Conservation (phyloP, 306 rosid genomes). For the Sphenostylis stenocarpa region DNA sequence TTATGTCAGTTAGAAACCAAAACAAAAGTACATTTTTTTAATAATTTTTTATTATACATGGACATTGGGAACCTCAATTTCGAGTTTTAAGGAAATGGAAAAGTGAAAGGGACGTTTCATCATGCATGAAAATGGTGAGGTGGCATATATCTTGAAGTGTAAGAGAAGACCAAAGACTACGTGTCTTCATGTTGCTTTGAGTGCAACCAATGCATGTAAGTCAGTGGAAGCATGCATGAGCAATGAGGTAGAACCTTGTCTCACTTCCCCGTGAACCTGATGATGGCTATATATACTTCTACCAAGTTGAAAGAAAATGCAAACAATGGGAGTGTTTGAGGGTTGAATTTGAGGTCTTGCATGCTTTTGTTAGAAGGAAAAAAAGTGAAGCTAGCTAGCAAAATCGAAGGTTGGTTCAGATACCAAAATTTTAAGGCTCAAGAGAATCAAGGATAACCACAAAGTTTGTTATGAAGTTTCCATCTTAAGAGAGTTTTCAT, state of each 20-base stretch:
- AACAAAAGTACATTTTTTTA: too few relatives aligned
- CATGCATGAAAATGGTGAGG: neutral
- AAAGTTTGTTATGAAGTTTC: neutral
- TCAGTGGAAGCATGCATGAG: neutral
- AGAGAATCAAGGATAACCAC: neutral
- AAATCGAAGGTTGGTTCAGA: neutral
- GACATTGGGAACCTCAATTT: neutral
- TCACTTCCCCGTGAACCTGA: neutral
- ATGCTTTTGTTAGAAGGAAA: neutral
- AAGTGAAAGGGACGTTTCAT: neutral
- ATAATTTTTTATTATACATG: neutral
- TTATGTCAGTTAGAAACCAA: too few relatives aligned
- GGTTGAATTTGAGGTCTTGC: neutral
- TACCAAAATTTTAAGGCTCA: neutral
- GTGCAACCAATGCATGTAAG: neutral
- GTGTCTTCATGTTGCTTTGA: neutral
- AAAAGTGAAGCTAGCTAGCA: neutral
- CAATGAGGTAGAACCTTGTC: neutral
- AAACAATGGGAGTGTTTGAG: neutral
- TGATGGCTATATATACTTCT: neutral
- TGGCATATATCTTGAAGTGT: neutral
- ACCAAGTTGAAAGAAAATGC: neutral
- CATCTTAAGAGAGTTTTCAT: neutral
- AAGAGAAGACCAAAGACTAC: neutral
- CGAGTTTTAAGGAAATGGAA: neutral